phyloP scores from a whole-genome alignment of 805 yeast species.

The Starmerella powellii region DNA sequence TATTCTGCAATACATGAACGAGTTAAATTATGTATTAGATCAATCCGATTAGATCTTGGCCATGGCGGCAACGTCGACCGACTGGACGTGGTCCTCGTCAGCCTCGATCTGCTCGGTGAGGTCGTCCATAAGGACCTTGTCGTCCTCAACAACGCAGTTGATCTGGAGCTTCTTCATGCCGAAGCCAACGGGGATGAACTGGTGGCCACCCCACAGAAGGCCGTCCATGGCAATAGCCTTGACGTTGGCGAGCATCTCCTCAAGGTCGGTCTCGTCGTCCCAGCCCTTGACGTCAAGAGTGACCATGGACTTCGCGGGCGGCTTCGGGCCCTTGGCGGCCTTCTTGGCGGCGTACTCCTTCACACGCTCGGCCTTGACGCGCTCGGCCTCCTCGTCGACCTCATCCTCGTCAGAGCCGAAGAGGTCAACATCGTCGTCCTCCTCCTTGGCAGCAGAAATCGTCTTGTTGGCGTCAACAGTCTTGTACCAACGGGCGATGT shows the following conservation, averaged over 20 bases:
- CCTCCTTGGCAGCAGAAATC: conserved; percentile 52
- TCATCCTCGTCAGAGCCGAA: conserved; percentile 92
- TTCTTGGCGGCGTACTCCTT: conserved; percentile 97
- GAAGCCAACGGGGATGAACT: conserved; percentile 93
- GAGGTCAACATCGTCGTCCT: conserved; percentile 85
- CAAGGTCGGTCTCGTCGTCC: conserved; percentile 98
- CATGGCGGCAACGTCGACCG: conserved; percentile 98
- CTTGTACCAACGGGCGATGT: conserved; percentile 96
- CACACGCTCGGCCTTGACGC: conserved; percentile 91
- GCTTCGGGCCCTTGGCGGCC: conserved; percentile 93
- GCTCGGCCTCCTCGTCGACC: conserved; percentile 95
- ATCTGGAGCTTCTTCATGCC: conserved; percentile 99
- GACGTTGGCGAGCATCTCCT: conserved; percentile 74
- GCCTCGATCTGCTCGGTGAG: conserved; percentile 63
- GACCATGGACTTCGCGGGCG: conserved; percentile 96
- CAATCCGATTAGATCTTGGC: conserved; percentile 61
- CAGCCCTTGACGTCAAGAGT: conserved; percentile 98
- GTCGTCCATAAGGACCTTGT: conserved; percentile 82
- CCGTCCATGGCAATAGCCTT: conserved; percentile 82
- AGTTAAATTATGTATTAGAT: too few relatives aligned
- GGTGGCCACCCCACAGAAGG: conserved; percentile 96
- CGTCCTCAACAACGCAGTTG: conserved; percentile 97
- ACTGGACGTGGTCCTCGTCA: conserved; percentile 98
- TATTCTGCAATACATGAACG: too few relatives aligned
- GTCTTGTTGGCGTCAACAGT: conserved; percentile 70